phyloP scores from a whole-genome alignment of 2,329 filamentous ascomycete genomes.

The Talaromyces rugulosus region DNA sequence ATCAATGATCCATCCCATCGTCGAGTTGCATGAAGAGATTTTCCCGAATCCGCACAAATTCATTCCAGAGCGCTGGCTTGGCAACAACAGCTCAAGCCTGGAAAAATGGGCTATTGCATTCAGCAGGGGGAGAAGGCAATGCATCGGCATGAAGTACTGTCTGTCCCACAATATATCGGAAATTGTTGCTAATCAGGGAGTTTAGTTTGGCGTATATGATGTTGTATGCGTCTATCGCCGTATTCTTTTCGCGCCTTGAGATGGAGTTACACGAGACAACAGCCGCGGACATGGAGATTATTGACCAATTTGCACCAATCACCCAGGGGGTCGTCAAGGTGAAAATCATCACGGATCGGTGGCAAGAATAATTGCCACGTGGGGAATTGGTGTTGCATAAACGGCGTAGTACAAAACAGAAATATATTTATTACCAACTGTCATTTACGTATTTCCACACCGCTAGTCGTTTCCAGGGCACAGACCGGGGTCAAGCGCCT shows the following conservation, averaged over 20 bases:
- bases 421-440: neutral
- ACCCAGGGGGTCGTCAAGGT: neutral
- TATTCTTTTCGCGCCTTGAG: conserved; percentile 24
- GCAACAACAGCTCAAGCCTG: conserved; percentile 26
- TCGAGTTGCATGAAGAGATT: conserved; percentile 31
- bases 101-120: conserved; percentile 36
- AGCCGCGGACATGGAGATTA: conserved; percentile 21
- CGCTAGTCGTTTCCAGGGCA: neutral
- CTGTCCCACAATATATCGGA: neutral
- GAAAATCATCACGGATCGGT: neutral
- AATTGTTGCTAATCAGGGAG: neutral
- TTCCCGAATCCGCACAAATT: conserved; percentile 33
- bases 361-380: neutral
- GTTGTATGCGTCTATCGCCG: conserved; percentile 26
- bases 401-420: neutral
- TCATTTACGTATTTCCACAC: neutral
- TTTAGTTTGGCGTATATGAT: conserved; percentile 26
- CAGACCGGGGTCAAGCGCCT: neutral
- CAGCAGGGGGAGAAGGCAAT: conserved; percentile 40
- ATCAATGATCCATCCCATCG: conserved; percentile 32
- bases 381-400: neutral
- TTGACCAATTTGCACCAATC: neutral
- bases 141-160: conserved; percentile 42
- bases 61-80: conserved; percentile 34
- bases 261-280: conserved; percentile 30